Percentiles rank a stretch among this genome's conserved stretches.
Conservation (phyloP, 2,329 filamentous ascomycete genomes). For the Aureobasidium sp. region DNA sequence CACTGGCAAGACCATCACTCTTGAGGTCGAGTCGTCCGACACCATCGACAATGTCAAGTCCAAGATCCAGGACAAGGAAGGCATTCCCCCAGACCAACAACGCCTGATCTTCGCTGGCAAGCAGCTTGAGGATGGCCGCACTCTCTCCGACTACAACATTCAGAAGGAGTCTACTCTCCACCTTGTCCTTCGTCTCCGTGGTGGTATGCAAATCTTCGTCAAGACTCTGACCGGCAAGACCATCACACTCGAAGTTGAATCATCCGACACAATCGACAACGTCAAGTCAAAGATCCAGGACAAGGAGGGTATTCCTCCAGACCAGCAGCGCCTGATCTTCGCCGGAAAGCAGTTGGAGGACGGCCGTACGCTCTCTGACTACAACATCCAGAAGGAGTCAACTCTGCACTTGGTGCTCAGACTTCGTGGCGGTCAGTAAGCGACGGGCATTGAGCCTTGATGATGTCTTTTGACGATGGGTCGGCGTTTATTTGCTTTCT, state of each 20-base stretch:
- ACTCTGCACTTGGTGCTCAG: conserved; percentile 56
- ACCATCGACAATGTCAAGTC: conserved; percentile 92
- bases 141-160: conserved; percentile 91
- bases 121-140: conserved; percentile 87
- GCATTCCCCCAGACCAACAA: conserved; percentile 90
- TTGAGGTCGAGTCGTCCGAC: conserved; percentile 82
- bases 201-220: conserved; percentile 76
- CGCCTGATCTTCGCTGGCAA: conserved; percentile 90
- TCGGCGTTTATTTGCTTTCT: conserved; percentile 7
- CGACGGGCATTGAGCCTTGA: neutral
- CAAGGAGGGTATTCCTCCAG: conserved; percentile 94
- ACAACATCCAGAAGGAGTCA: conserved; percentile 72
- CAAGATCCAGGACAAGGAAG: conserved; percentile 76
- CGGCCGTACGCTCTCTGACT: conserved; percentile 73
- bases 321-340: conserved; percentile 92
- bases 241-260: conserved; percentile 98
- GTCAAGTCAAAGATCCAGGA: conserved; percentile 99
- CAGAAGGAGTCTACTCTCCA: conserved; percentile 86
- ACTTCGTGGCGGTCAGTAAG: conserved; percentile 48
- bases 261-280: conserved; percentile 97
- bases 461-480: conserved; percentile 12
- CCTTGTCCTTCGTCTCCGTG: conserved; percentile 90
- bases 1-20: conserved; percentile 83
- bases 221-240: conserved; percentile 99
- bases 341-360: conserved; percentile 94